Conservation (phyloP, 768 basidiomycete genomes). For the Psilocybe tampanensis region DNA sequence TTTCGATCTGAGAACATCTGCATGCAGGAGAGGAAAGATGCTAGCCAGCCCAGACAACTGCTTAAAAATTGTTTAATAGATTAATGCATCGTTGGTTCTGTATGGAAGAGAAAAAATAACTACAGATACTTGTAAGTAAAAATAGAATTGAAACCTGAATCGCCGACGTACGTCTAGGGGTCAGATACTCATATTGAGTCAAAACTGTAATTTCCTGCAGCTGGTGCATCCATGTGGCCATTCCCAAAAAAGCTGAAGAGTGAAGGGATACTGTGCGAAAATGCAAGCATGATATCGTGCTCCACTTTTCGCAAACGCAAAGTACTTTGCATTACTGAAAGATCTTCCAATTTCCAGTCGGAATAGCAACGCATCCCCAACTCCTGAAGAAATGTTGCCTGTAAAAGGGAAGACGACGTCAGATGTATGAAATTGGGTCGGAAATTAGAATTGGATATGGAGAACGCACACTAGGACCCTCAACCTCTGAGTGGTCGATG, state of each 20-base stretch:
- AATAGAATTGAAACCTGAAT: neutral
- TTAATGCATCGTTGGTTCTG: neutral
- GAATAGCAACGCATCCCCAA: neutral
- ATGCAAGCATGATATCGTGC: neutral
- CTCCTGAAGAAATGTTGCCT: neutral
- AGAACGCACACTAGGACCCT: neutral
- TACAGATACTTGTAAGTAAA: neutral
- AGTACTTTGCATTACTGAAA: neutral
- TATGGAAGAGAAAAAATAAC: neutral
- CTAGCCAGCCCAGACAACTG: neutral
- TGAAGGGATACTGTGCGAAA: conserved; percentile 2
- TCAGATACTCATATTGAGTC: neutral
- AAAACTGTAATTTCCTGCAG: neutral
- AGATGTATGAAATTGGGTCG: neutral
- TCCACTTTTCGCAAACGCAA: neutral
- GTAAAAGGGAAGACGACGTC: neutral
- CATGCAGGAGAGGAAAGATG: neutral
- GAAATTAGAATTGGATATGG: neutral
- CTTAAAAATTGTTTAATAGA: neutral
- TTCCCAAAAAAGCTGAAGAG: conserved; percentile 6
- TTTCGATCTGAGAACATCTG: neutral
- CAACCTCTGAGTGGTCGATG: neutral
- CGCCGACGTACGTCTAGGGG: neutral
- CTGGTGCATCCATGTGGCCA: conserved; percentile 1
- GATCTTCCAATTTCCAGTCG: conserved; percentile 3